Base-by-base conservation (phyloP, 2,329 filamentous ascomycete genomes). In the Stromatinia cepivora region DNA sequence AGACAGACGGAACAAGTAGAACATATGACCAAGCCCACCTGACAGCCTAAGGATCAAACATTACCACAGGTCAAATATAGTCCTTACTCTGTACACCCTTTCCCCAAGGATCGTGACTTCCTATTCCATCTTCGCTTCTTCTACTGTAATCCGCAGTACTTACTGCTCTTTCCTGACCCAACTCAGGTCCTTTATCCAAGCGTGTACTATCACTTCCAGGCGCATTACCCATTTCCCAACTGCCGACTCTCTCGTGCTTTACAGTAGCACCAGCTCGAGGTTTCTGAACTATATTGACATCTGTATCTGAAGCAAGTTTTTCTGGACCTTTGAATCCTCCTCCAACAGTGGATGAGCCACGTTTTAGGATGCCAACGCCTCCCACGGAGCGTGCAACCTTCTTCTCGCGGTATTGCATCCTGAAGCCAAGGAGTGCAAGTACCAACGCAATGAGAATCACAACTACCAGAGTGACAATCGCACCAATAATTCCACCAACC, bases 261-360 rank as follows among this genome's bases (percentile, higher is more conserved):
- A 74, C 67, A 11, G 31, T 73, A 22, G 73, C 75, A 10, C 73
- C 75, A 57, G 4, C 2, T 22, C 73, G 73, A 9, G 71, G 72
- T 9, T 68, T 69, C 48, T 75, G 75, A 4, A 74, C 28, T 11
- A 66, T 63, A 3, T 69, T 69, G 20, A 79, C 57, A 70, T 79
- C 78, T 15, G 73, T 71, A 73, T 78, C 78, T 13, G 70, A 73
- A 1, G 72, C 74, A 31, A 77, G 62, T 45, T 77, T 78, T 64
- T 78, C 75, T 0, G 73, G 70, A 8, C 77, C 77, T 65, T 78
- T 79, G 56, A 78, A 79, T 0, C 78, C 77, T 0, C 66, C 73
- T 71, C 8, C 71, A 56, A 13, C 66, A 69, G 46, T 70, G 28
- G 28, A 34, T 4, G 54, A 62, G 56, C 58, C 70, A 65, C 25